A percentile compares a stretch with the other conserved stretches of the same genome.
These are phyloP conservation scores for Colletotrichum lupini DNA, from an alignment of 2,329 filamentous ascomycete species.

Conservation along the genomic window DNA sequence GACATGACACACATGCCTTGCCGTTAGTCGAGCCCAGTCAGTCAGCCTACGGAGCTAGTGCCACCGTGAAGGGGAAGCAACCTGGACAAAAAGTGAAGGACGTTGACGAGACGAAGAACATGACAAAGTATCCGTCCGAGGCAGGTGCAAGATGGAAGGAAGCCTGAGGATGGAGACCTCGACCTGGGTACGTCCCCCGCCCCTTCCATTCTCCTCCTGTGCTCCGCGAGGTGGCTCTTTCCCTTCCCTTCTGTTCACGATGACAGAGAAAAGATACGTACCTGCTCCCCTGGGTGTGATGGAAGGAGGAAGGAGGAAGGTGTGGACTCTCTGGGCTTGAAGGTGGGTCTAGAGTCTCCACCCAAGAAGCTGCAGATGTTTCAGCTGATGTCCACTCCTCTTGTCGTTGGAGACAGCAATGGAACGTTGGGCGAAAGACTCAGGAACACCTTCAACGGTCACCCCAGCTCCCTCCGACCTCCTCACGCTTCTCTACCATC, in stretches of 20 bases:
- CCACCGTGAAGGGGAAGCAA: neutral
- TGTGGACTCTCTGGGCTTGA: neutral
- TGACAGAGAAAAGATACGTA: neutral
- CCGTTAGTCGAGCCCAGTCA: neutral
- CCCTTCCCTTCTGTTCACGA: neutral
- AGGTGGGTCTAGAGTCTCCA: neutral
- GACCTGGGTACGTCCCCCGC: neutral
- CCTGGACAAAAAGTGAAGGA: neutral
- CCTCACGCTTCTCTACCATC: neutral
- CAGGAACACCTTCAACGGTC: constrained; percentile 31
- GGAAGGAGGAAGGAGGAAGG: neutral
- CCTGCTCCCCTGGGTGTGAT: neutral
- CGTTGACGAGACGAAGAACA: neutral
- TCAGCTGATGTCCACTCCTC: constrained; percentile 36
- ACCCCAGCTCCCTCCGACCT: constrained; percentile 21
- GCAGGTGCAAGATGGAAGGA: neutral
- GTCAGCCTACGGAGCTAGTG: neutral
- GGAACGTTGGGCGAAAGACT: constrained; percentile 33
- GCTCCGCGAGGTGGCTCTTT: too few relatives aligned
- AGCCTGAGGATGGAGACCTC: neutral
- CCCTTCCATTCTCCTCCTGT: neutral
- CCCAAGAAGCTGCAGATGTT: constrained; percentile 32
- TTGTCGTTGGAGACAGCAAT: constrained; percentile 35
- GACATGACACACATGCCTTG: neutral
- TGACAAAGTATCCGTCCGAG: neutral